Base-by-base conservation (phyloP, 2,329 filamentous ascomycete species). In the Epicoccum nigrum region DNA sequence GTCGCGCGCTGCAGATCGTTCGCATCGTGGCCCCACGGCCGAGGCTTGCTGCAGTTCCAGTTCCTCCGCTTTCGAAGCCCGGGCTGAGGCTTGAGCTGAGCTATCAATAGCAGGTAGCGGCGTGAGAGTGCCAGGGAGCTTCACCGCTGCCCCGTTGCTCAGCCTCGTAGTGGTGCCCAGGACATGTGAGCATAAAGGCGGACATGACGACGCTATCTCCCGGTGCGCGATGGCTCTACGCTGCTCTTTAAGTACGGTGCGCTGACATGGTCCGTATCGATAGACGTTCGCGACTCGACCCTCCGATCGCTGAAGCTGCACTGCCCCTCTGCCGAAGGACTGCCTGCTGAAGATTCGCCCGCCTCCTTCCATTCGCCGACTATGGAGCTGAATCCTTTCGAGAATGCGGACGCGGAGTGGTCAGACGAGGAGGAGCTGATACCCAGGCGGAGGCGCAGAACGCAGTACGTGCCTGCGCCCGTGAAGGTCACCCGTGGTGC, bases 401-500 rank as follows among this genome's bases (percentile, higher is more conserved):
- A 52, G 31, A 63, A 72, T 17, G 68, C 58, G 11, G 69, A 70
- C 35, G 60, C 58, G 8, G 70, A 72, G 38, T 73, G 70, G 70
- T 70, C 69, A 3, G 70, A 73, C 34, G 70, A 73, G 47, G 70
- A 73, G 52, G 60, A 65, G 45, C 55, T 73, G 59, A 63, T 73
- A 37, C 67, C 69, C 17, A 67, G 70, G 53, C 60, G 51, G 12
- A 61, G 60, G 16, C 51, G 60, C 7, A 67, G 64, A 43, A 63
- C 64, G 15, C 64, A 62, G 20, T 70, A 71, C 32, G 60, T 68
- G 12, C 67, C 68, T 11, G 63, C 65, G 12, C 55, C 59, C 40
- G 58, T 67, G 20, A 64, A 65, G 33, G 51, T 62, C 25, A 60
- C 60, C 4, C 56, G 55, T n/a, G 55, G 58, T 11, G 55, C 59